Conservation (phyloP, 1,139 yeast species). For the Yarrowia galli region DNA sequence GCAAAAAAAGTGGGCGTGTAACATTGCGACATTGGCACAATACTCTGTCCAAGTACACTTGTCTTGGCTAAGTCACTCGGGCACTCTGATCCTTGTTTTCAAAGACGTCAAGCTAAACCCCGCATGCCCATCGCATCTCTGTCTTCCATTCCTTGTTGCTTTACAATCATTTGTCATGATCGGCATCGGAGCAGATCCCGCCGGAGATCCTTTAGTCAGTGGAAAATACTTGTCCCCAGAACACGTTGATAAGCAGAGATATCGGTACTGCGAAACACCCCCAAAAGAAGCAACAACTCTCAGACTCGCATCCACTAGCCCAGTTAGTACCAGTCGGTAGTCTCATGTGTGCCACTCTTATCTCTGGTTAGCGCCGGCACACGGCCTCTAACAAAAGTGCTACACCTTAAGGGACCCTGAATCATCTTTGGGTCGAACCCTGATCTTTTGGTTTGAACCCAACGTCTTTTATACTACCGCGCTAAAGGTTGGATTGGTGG, state of each 20-base stretch:
- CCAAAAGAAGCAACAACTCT: neutral
- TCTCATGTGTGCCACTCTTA: neutral
- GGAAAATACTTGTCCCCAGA: neutral
- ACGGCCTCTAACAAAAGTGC: neutral
- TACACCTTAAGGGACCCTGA: slow-evolving; percentile 17
- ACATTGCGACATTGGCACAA: neutral
- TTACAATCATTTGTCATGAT: slow-evolving; percentile 12
- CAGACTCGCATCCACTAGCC: slow-evolving; percentile 17
- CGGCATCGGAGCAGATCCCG: neutral
- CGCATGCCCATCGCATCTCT: slow-evolving; percentile 14
- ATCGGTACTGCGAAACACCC: too few relatives aligned
- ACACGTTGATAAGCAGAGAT: neutral
- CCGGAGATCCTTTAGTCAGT: neutral
- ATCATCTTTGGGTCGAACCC: neutral
- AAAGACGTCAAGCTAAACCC: neutral
- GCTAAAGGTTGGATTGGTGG: neutral
- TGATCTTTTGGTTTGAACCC: slow-evolving; percentile 1
- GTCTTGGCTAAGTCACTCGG: too few relatives aligned
- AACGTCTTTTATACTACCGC: slow-evolving; percentile 12
- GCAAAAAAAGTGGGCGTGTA: slow-evolving; percentile 8
- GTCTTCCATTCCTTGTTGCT: slow-evolving; percentile 2
- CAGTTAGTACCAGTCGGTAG: neutral
- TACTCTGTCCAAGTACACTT: too few relatives aligned
- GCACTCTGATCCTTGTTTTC: neutral
- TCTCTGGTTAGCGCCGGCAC: slow-evolving; percentile 6